Base-by-base conservation (phyloP, 2,329 filamentous ascomycete genomes). In the Leptosphaerulina australis region DNA sequence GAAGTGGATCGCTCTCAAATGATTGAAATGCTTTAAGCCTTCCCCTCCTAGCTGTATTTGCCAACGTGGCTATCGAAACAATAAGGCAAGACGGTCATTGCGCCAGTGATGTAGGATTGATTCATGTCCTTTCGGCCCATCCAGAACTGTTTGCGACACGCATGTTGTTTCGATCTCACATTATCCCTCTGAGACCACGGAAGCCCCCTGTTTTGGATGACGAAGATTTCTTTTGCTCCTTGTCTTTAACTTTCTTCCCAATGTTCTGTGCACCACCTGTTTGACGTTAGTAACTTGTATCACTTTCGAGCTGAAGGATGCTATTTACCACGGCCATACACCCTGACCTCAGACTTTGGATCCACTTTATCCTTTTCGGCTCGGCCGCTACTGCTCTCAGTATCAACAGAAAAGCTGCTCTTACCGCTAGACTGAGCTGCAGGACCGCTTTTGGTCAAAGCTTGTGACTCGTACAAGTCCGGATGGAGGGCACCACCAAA, bases 241-340 rank as follows among this genome's bases (percentile, higher is more conserved):
- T 77, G 44, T 78, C 76, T 54, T 80, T 81, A 53, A 76, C 74
- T 57, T 82, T 80, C 65, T 81, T 82, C 22, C 76, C 77, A 52
- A 79, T 76, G 59, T 83, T 80, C 62, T 83, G 82, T 29, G 77
- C 79, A 35, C 79, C 78, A 57, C 76, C 76, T 79, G 57, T 55
- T 35, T 58, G 37, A 47, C 38, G 36, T 69, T 58, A 71, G 61
- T 48, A 48, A 78, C 72, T 5, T 74, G 59, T 47, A 10, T 58
- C 33, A 31, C 17, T 18, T 3, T 22, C 30, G 37, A 34, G 44
- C 11, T 18, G 26, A 15, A 15, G 36, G 18, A 31, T 20, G 24
- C 17, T 26, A 74, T 78, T 73, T 60, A 83, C 81, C 81, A 75
- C 81, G 73, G 38, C 81, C 81, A 61, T 79, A 81, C 17, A 82